Percentiles rank a stretch among this genome's conserved stretches.
These are phyloP conservation scores for Hanseniaspora taiwanica DNA, from an alignment of 805 yeast species.

Conservation along the genomic window DNA sequence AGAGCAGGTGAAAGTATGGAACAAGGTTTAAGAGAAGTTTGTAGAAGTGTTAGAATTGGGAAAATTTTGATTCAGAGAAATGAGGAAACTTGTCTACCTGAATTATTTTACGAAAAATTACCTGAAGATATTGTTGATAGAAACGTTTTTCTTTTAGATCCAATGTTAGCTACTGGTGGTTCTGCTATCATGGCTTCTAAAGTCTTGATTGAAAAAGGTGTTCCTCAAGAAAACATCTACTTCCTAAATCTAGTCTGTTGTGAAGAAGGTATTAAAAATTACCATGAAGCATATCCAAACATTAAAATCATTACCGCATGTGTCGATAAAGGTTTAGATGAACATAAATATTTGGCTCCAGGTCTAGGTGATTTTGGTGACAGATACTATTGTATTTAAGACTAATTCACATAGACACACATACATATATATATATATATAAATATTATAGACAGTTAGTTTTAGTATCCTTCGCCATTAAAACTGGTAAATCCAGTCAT, in stretches of 20 bases:
- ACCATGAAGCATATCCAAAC: conserved; percentile 66
- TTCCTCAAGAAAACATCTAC: conserved; percentile 71
- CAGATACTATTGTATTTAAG: conserved; percentile 78
- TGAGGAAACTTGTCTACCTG: conserved; percentile 92
- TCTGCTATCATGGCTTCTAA: conserved; percentile 96
- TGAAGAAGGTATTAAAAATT: conserved; percentile 82
- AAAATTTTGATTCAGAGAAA: conserved; percentile 95
- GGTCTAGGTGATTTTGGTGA: conserved; percentile 98
- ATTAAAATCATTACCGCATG: conserved; percentile 90
- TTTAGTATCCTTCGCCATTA: conserved; percentile 56
- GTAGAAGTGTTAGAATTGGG: conserved; percentile 92
- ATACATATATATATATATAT: conserved; percentile 20
- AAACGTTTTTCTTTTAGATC: conserved; percentile 84
- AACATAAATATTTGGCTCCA: conserved; percentile 73
- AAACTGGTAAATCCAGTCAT: conserved; percentile 64
- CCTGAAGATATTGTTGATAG: conserved; percentile 86
- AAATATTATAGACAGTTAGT: conserved; percentile 34
- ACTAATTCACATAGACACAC: not conserved
- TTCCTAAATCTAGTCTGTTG: conserved; percentile 86
- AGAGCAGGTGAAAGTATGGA: conserved; percentile 99
- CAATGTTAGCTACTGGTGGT: conserved; percentile 98
- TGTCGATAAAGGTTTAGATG: conserved; percentile 78
- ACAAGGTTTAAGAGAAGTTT: conserved; percentile 93
- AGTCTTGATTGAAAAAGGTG: conserved; percentile 77
- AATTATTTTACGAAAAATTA: conserved; percentile 81